A percentile compares a stretch with the other conserved stretches of the same genome.
phyloP scores from a whole-genome alignment of 108 stramenopile genomes.

The Nitzschia palea region DNA sequence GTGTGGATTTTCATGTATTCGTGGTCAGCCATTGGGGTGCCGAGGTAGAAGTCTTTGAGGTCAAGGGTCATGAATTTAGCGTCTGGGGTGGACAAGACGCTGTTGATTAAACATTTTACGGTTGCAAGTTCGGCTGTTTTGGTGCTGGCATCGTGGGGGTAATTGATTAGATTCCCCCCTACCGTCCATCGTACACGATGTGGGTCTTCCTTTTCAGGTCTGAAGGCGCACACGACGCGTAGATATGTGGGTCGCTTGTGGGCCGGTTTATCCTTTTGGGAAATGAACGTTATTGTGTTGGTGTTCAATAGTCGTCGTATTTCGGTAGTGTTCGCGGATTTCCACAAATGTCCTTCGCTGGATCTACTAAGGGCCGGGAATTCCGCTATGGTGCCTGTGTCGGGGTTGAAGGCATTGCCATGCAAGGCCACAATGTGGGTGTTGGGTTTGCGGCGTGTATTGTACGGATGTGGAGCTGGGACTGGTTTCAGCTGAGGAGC shows the following conservation, averaged over 20 bases:
- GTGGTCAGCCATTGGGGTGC: slow-evolving; percentile 29
- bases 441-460: too few relatives aligned
- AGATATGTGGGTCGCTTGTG: slow-evolving; percentile 28
- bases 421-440: not conserved
- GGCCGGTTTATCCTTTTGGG: slow-evolving; percentile 23
- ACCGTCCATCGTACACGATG: slow-evolving; percentile 31
- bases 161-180: slow-evolving; percentile 38
- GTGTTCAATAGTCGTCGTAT: slow-evolving; percentile 28
- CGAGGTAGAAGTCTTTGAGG: slow-evolving; percentile 46
- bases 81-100: slow-evolving; percentile 31
- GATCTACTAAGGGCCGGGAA: slow-evolving; percentile 15
- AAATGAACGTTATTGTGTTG: not conserved
- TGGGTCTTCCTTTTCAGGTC: slow-evolving; percentile 32
- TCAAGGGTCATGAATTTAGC: slow-evolving; percentile 32
- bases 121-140: slow-evolving; percentile 39
- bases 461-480: not conserved
- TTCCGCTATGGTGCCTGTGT: slow-evolving; percentile 5
- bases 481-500: not conserved
- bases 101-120: slow-evolving; percentile 52
- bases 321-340: slow-evolving; percentile 20
- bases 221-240: slow-evolving; percentile 30
- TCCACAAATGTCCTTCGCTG: slow-evolving; percentile 17
- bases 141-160: slow-evolving; percentile 29
- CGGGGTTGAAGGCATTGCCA: slow-evolving; percentile 27
- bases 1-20: slow-evolving; percentile 52